Base-by-base conservation (phyloP, 345 rosid genomes). In the Populus deltoides region DNA sequence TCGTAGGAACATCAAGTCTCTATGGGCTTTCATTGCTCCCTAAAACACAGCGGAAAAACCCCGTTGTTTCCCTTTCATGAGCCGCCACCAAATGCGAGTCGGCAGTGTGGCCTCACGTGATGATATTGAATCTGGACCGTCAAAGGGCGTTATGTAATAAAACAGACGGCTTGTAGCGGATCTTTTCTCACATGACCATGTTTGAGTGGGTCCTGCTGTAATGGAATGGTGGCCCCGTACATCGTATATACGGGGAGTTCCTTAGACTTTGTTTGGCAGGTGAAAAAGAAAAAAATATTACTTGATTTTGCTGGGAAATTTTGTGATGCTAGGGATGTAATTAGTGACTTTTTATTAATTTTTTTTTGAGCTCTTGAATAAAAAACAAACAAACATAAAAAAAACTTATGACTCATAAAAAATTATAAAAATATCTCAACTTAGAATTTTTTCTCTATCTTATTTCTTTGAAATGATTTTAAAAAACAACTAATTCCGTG, bases 151-250 rank as follows among this genome's bases (percentile, higher is more conserved):
- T 5, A 3, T 0, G 29, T 2, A 8, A 29, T 25, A 16, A 65
- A 53, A 45, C 70, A 0, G 66, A 49, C 71, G 79, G 79, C 20
- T 33, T 10, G 18, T 38, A 6, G 33, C 13, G 75, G 83, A 81
- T 45, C 78, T 82, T 71, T 53, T 6, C 66, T 61, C 86, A 83
- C 79, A 83, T 74, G 84, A 66, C 16, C 7, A 20, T 20, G 24
- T 55, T 68, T 20, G 2, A 1, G 70, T 1, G 57, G 79, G 66
- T 65, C 61, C 77, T n/a, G n/a, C 68, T 0, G 2, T 36, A 1
- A 12, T 35, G 17, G 38, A 75, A 68, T 53, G 70, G 74, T 1
- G n/a, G 4, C 29, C 24, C 63, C 12, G 63, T 57, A 1, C 27
- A 24, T 11, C 27, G 63, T n/a, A 9, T n/a, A n/a, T n/a, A 8